Evolutionary conservation across 768 basidiomycete species (phyloP), one percentile per base, ranked within the genome.

Genomic region (Mycena chlorophos): DNA sequence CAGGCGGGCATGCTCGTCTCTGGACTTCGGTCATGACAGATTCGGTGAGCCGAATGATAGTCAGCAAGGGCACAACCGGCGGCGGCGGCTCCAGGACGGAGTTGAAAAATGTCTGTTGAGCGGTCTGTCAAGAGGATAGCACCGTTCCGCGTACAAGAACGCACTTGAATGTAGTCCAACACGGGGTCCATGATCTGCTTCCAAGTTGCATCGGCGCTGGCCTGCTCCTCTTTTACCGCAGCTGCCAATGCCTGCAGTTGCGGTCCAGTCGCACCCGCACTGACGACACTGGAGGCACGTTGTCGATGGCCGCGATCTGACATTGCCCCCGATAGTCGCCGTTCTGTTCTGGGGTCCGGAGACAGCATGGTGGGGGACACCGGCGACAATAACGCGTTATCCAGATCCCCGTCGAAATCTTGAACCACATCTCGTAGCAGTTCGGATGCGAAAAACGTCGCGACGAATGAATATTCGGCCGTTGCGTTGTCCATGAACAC

Each of bases 401-500:
- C 69, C 2, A 66, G 55, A 46, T 79, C 64, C 3, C 51, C 70
- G 30, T 71, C 69, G 2, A 66, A 54, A 45, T 79, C 81, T 25
- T 58, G 60, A 12, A 71, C 65, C 19, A 73, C 69, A 19, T 42
- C 40, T 42, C 8, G 8, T 2, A 72, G 52, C 5, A 69, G 64
- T 45, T 70, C 74, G 55, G 68, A 67, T 34, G 81, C 75, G 74
- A 98, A 98, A 75, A 99, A 98, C 0, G 84, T 75, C 10, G 85
- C 83, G 49, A 97, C 72, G 65, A 98, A 98, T 1, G 86, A 78
- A 71, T 94, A 96, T 72, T 98, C 96, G 26, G 94, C 84, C 1
- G 90, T 90, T 3, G 91, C 88, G 66, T 99, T 98, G 74, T 98
- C 94, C 82, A 96, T 86, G 57, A 98, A 83, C 50, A 97, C 95